Base-by-base conservation (phyloP, 768 basidiomycete genomes). In the Trametes sanguinea region DNA sequence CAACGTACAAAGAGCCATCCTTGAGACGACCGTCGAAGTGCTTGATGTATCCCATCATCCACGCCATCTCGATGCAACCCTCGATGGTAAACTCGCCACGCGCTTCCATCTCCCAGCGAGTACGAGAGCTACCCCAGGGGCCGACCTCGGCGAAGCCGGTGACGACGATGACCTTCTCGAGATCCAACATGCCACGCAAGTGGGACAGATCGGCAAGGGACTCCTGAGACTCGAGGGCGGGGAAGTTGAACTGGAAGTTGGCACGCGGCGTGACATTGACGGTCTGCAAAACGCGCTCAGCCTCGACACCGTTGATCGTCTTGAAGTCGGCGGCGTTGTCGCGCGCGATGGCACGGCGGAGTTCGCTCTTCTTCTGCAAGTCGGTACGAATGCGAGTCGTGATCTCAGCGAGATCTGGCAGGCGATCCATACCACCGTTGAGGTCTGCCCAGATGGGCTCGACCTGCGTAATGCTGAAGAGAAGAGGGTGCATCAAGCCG, bases 81-180 rank as follows among this genome's bases (percentile, higher is more conserved):
- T 97, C 90, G 68, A 98, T 95, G 1, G 95, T 95, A 76, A 98
- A 90, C 71, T 96, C 88, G n/a, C 97, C 96, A 48, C 87, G 84
- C 48, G 95, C 95, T 73, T 99, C 97, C 95, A 99, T 98, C 79
- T 99, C 97, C 97, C 97, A 99, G 61, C 97, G 87, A 2, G 97
- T 99, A 61, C 97, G 87, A 14, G 96, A 91, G 71, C 93, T 95
- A 66, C 97, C 97, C 95, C 96, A 99, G 11, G 97, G 97, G 2
- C 97, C 91, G 53, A 98, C 94, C 75, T 99, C 97, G 35, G 91
- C 96, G 74, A 93, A 98, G 63, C 97, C 97, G 46, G 97, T 96
- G 71, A 98, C 81, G 60, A 99, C 97, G 62, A 94, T 79, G 61
- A 98, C 95, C 77, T 96, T 95, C 65, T 99, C 97, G 27, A 98